These are phyloP conservation scores for Phytopythium helicoides DNA, from an alignment of 352 stramenopile genomes.

Conservation along the genomic window DNA sequence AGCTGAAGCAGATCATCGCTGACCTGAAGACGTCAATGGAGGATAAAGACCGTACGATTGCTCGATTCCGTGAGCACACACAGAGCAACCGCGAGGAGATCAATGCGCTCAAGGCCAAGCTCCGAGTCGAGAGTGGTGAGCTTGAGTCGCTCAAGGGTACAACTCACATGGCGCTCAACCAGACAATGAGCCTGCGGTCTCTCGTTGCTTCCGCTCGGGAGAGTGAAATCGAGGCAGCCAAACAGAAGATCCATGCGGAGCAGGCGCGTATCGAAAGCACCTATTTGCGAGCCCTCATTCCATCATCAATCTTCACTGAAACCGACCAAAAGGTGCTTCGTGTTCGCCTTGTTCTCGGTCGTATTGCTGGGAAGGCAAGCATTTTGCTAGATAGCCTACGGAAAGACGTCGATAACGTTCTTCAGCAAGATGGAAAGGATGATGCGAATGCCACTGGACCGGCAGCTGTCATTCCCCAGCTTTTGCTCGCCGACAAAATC, in stretches of 20 bases:
- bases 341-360: conserved; percentile 59
- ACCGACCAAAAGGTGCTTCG: conserved; percentile 72
- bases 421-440: conserved; percentile 40
- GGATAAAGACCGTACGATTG: conserved; percentile 80
- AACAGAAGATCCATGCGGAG: conserved; percentile 64
- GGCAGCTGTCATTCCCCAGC: conserved; percentile 39
- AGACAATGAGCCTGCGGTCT: conserved; percentile 68
- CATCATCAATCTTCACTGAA: conserved; percentile 70
- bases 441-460: conserved; percentile 15
- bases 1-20: conserved; percentile 50
- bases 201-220: conserved; percentile 56
- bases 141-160: conserved; percentile 76
- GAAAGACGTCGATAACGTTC: conserved; percentile 54
- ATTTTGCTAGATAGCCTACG: conserved; percentile 66
- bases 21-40: conserved; percentile 63
- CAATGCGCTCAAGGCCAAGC: conserved; percentile 64
- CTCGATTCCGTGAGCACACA: conserved; percentile 70
- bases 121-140: conserved; percentile 64
- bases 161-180: conserved; percentile 66
- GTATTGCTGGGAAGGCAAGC: conserved; percentile 64
- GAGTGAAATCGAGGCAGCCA: conserved; percentile 65
- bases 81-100: conserved; percentile 74
- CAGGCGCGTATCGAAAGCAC: conserved; percentile 64
- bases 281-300: conserved; percentile 65
- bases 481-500: conserved; percentile 61